Evolutionary conservation across 225 moss, liverwort and hornwort genomes (phyloP).

Genomic region (Thuidium tamariscinum): DNA sequence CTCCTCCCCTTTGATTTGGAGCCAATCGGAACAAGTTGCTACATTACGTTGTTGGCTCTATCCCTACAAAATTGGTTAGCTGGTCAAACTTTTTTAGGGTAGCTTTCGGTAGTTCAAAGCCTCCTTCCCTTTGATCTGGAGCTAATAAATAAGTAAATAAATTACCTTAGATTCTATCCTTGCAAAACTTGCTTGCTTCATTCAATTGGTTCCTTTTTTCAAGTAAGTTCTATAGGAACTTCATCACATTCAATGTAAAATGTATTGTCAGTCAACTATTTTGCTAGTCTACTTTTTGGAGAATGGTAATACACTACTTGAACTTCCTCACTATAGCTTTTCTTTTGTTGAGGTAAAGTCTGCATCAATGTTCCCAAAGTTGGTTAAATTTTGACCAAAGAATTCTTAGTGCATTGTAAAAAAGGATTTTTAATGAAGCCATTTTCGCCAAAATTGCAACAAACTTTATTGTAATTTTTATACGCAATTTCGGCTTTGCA

Average conservation of each 20-base stretch:
- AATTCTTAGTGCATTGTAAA: no score
- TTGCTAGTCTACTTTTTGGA: accelerated
- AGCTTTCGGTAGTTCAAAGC: not conserved
- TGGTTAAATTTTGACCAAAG: no score
- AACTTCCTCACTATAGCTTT: not conserved
- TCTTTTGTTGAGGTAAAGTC: not conserved
- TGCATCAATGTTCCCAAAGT: no score
- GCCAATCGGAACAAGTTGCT: no score
- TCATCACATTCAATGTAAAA: not conserved
- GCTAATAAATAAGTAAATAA: not conserved
- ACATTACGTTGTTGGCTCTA: no score
- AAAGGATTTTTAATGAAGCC: no score
- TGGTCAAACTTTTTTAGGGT: not conserved
- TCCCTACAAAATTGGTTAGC: no score
- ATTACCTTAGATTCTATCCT: accelerated
- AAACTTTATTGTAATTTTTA: no score
- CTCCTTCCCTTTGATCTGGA: not conserved
- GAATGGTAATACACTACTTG: not conserved
- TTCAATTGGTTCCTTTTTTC: not conserved
- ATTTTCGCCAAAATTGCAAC: no score
- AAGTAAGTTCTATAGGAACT: not conserved
- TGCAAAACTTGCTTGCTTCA: accelerated
- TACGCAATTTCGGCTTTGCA: no score
- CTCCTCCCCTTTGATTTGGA: not conserved
- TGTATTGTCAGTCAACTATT: not conserved